Percentiles rank a stretch among this genome's conserved stretches.
Evolutionary conservation across 1,139 yeast species (phyloP).

Genomic region (Nakaseomyces kungkrabaensis): DNA sequence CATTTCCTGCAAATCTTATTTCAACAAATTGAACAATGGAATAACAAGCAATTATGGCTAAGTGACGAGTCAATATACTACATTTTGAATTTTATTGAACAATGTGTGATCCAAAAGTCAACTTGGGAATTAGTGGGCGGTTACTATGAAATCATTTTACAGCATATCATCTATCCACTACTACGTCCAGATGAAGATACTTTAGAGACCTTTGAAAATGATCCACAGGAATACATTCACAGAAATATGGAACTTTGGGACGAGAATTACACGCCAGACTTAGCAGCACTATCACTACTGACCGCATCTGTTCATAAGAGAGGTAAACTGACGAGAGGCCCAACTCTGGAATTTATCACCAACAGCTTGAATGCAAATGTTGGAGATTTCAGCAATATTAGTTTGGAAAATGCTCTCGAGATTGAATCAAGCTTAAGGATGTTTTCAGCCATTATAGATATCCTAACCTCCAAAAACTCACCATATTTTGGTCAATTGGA

Average conservation of each 20-base stretch:
- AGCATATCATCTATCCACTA: conserved; percentile 71
- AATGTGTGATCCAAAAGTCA: conserved; percentile 53
- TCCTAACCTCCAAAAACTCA: conserved; percentile 44
- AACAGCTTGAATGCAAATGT: conserved; percentile 37
- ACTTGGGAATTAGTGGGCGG: conserved; percentile 69
- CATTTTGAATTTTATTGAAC: conserved; percentile 61
- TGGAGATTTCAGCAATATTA: conserved; percentile 31
- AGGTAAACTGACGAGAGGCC: conserved; percentile 48
- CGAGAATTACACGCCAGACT: conserved; percentile 56
- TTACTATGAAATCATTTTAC: conserved; percentile 52
- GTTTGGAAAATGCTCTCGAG: conserved; percentile 52
- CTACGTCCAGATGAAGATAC: conserved; percentile 62
- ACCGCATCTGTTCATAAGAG: conserved; percentile 61
- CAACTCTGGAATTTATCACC: conserved; percentile 59
- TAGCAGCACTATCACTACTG: conserved; percentile 54
- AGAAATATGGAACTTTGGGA: conserved; percentile 57
- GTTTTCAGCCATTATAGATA: conserved; percentile 60
- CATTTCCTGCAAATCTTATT: conserved; percentile 58
- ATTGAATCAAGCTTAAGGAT: conserved; percentile 76
- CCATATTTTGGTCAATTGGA: conserved; percentile 64
- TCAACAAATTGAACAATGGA: conserved; percentile 64
- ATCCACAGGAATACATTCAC: conserved; percentile 86
- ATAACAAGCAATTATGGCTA: conserved; percentile 55
- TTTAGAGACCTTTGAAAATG: conserved; percentile 71
- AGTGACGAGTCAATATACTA: conserved; percentile 57